A percentile compares a stretch with the other conserved stretches of the same genome.
Evolutionary conservation across 306 rosid species (phyloP).

Genomic region (Ziziphus jujuba): DNA sequence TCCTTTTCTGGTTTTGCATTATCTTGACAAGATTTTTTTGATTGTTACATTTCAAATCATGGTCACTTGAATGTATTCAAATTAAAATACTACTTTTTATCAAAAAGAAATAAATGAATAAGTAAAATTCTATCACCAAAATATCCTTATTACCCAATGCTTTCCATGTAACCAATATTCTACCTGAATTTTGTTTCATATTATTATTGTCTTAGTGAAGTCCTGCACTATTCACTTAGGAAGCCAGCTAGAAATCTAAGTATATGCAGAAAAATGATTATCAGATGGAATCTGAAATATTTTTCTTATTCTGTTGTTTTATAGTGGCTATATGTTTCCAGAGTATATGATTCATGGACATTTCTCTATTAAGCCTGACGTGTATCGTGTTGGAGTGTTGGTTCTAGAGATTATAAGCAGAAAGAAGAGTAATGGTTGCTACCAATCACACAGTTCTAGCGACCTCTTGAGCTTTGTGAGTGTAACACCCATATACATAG

Average conservation of each 20-base stretch:
- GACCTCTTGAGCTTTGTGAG: constrained; percentile 18
- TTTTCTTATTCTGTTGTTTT: background rate
- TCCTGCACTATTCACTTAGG: background rate
- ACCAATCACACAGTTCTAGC: background rate
- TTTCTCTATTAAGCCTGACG: background rate
- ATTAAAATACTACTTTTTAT: background rate
- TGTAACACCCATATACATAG: background rate
- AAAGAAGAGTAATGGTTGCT: background rate
- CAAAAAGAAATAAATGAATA: no score
- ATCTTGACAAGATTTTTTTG: background rate
- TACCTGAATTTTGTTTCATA: background rate
- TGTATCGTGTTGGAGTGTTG: constrained; percentile 2
- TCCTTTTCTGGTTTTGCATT: background rate
- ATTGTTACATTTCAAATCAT: background rate
- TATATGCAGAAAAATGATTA: background rate
- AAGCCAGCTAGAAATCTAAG: background rate
- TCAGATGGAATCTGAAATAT: background rate
- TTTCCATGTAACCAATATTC: no score
- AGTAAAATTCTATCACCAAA: no score
- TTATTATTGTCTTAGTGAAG: background rate
- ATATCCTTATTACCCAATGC: no score
- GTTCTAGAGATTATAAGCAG: background rate
- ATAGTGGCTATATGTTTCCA: background rate
- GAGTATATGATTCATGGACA: background rate
- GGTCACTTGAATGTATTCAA: background rate